phyloP scores from a whole-genome alignment of 768 basidiomycete genomes.

The Stropharia rugosoannulata region DNA sequence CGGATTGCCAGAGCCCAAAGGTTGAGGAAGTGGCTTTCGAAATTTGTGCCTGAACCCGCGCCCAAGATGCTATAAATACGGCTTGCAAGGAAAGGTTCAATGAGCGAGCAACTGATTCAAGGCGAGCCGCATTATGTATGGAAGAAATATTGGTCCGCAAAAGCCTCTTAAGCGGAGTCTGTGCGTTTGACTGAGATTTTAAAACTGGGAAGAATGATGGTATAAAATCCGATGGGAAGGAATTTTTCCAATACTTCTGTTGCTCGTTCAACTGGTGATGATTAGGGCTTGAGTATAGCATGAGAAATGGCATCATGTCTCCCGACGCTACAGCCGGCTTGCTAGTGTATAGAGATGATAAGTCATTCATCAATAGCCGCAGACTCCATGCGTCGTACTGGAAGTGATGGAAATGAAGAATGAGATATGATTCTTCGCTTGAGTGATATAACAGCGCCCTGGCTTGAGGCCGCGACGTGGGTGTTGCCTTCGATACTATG shows the following conservation, averaged over 20 bases:
- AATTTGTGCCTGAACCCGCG: slow-evolving; percentile 32
- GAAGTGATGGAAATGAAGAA: slow-evolving; percentile 43
- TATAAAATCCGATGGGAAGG: slow-evolving; percentile 25
- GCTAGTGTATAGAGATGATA: slow-evolving; percentile 33
- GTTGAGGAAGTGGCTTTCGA: slow-evolving; percentile 26
- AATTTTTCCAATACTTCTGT: slow-evolving; percentile 35
- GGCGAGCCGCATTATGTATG: slow-evolving; percentile 14
- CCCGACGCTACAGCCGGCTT: slow-evolving; percentile 18
- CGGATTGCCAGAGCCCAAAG: slow-evolving; percentile 49
- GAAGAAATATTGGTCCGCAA: slow-evolving; percentile 10
- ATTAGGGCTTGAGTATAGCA: slow-evolving; percentile 18
- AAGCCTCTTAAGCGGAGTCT: slow-evolving; percentile 1
- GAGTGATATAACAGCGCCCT: slow-evolving; percentile 24
- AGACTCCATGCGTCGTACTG: slow-evolving; percentile 52
- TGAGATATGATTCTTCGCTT: slow-evolving; percentile 17
- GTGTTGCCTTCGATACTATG: slow-evolving; percentile 22
- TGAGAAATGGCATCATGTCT: slow-evolving; percentile 27
- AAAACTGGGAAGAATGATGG: slow-evolving; percentile 16
- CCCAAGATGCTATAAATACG: slow-evolving; percentile 45
- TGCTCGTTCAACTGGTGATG: slow-evolving; percentile 21
- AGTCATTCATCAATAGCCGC: slow-evolving; percentile 36
- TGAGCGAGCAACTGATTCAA: slow-evolving; percentile 43
- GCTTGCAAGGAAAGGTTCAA: slow-evolving; percentile 34
- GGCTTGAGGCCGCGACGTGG: slow-evolving; percentile 20
- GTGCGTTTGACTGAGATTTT: neutral